Evolutionary conservation across 2,329 filamentous ascomycete genomes (phyloP).

Genomic region (Aspergillus sp.): DNA sequence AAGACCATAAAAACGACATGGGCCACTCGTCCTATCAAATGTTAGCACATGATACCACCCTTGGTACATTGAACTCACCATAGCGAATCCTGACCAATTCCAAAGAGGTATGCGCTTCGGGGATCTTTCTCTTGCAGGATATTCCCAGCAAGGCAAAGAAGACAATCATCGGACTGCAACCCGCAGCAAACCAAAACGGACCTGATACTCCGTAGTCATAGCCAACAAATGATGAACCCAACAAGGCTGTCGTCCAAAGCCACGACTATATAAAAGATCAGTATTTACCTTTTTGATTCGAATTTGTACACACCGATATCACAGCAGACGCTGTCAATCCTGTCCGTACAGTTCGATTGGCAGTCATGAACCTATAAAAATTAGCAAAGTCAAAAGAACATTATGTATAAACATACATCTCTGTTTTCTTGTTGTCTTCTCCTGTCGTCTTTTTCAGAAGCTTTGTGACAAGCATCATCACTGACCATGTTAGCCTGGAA

Average conservation of each 20-base stretch:
- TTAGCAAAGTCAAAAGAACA: not conserved
- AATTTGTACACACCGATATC: conserved; percentile 36
- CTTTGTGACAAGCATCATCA: conserved; percentile 45
- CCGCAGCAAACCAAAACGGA: conserved; percentile 56
- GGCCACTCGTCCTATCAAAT: conserved; percentile 27
- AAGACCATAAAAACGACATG: conserved; percentile 51
- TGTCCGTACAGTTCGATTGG: conserved; percentile 48
- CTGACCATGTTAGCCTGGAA: conserved; percentile 8
- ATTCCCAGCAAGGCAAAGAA: conserved; percentile 52
- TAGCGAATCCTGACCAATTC: conserved; percentile 52
- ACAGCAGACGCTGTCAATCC: conserved; percentile 52
- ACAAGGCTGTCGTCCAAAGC: conserved; percentile 52
- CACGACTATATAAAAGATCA: conserved; percentile 35
- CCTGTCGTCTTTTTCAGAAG: conserved; percentile 46
- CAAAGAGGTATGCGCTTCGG: conserved; percentile 51
- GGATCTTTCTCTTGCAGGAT: conserved; percentile 49
- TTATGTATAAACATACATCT: conserved; percentile 35
- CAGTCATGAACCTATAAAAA: conserved; percentile 46
- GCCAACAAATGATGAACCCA: conserved; percentile 48
- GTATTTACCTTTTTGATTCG: too few relatives aligned
- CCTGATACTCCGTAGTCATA: conserved; percentile 53
- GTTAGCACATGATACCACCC: conserved; percentile 1
- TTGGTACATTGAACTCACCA: conserved; percentile 21
- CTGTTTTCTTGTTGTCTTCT: conserved; percentile 50
- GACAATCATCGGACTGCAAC: conserved; percentile 52